Evolutionary conservation across 1,139 yeast genomes (phyloP), one percentile per base, ranked within the genome.

Genomic region (Debaryomyces sp.): DNA sequence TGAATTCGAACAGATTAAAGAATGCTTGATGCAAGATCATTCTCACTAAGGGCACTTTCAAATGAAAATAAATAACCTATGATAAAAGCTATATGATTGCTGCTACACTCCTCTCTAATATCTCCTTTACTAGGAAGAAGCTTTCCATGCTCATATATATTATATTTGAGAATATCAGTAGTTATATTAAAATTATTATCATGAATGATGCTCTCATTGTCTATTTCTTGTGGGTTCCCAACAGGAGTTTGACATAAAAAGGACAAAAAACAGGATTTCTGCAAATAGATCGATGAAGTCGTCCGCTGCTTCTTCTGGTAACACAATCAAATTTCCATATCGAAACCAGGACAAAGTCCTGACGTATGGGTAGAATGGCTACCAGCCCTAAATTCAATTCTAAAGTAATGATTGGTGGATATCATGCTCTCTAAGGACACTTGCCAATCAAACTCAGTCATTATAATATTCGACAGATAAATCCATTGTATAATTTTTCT

Each of bases 11-110:
- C 47, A 47, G 4, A 15, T 22, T 12, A 21, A 12, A 13, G 45
- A 44, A 37, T 61, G 61, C 38, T 58, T 58, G 72, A 67, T 2
- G 59, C 44, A 2, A 68, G 52, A 0, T 68, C 68, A 9, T 59
- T 58, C 22, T 48, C 45, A 10, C 47, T 44, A 27, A 70, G 55
- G 1, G 68, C 72, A 23, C 55, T 46, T 49, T 70, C 75, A 48
- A 70, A 70, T 2, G 72, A 67, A 46, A 57, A 68, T 1, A 74
- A 69, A 50, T 74, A 70, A 13, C 75, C 75, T 29, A 70, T 63
- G 5, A 70, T 46, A 44, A 70, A 70, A 5, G 71, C 75, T 15
- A 68, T 65, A 48, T 68, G 64, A 21, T 57, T 58, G 2, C 52
- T 48, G 1, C 58, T 47, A 73, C 74, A 70, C 44, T 64, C 64